Evolutionary conservation across 345 rosid species (phyloP).

Genomic region (Melastoma malabathricum): DNA sequence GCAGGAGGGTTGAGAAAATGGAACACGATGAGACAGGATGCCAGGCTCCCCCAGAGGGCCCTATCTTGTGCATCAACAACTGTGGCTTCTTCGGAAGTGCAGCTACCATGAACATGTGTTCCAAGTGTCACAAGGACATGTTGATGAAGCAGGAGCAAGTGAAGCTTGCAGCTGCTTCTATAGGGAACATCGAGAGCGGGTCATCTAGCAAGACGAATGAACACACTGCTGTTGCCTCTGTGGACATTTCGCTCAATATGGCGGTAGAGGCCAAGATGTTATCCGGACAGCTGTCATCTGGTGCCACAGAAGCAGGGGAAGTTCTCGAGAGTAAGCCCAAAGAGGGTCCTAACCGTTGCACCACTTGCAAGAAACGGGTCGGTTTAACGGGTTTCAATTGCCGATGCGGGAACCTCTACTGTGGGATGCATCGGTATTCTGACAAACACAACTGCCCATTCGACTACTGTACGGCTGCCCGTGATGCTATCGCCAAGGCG

Average conservation of each 20-base stretch:
- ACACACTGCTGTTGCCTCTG: slow-evolving; percentile 21
- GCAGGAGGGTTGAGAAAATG: slow-evolving; percentile 44
- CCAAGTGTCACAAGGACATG: slow-evolving; percentile 81
- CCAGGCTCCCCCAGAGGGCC: slow-evolving; percentile 78
- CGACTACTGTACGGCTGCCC: slow-evolving; percentile 63
- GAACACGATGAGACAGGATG: slow-evolving; percentile 93
- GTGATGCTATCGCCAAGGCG: slow-evolving; percentile 75
- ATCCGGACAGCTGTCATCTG: slow-evolving; percentile 22
- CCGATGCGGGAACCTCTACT: slow-evolving; percentile 67
- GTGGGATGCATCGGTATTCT: slow-evolving; percentile 76
- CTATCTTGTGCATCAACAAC: slow-evolving; percentile 63
- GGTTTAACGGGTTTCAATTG: slow-evolving; percentile 79
- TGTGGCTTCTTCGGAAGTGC: slow-evolving; percentile 93
- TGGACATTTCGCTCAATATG: slow-evolving; percentile 23
- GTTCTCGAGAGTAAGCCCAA: slow-evolving; percentile 40
- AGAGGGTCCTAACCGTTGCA: slow-evolving; percentile 72
- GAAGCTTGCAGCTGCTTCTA: slow-evolving; percentile 54
- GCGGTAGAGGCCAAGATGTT: slow-evolving; percentile 29
- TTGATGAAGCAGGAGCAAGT: slow-evolving; percentile 64
- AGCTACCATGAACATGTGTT: slow-evolving; percentile 91
- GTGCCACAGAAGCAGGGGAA: slow-evolving; percentile 16
- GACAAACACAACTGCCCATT: slow-evolving; percentile 72
- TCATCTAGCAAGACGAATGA: slow-evolving; percentile 26
- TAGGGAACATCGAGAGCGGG: slow-evolving; percentile 46
- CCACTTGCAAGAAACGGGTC: slow-evolving; percentile 63